Conservation (phyloP, 345 rosid genomes). For the Stellera chamaejasme region DNA sequence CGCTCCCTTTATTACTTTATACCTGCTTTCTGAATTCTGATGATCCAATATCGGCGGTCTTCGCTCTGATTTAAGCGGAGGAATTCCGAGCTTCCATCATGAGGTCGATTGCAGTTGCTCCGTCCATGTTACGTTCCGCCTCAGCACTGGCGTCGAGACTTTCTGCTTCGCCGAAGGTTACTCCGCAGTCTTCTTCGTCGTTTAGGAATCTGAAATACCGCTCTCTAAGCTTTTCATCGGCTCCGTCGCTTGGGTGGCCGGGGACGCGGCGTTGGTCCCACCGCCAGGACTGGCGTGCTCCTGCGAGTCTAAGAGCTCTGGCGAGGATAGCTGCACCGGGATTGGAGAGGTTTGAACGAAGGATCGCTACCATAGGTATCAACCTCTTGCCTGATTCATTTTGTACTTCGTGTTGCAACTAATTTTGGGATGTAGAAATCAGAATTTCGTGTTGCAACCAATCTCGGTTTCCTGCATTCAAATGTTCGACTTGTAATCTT, state of each 20-base stretch:
- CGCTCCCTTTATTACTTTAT: too few relatives aligned
- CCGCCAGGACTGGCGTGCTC: conserved; percentile 27
- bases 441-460: background rate
- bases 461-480: background rate
- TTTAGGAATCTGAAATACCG: conserved; percentile 20
- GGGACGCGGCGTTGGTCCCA: conserved; percentile 34
- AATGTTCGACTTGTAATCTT: background rate
- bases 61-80: too few relatives aligned
- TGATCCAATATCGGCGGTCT: too few relatives aligned
- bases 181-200: conserved; percentile 13
- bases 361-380: conserved; percentile 51
- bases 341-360: conserved; percentile 40
- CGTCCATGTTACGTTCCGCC: conserved; percentile 31
- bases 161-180: conserved; percentile 12
- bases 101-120: conserved; percentile 12
- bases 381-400: background rate
- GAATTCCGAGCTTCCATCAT: too few relatives aligned
- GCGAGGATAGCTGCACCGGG: conserved; percentile 28
- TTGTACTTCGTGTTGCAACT: background rate
- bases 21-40: too few relatives aligned
- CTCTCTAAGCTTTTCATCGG: conserved; percentile 30
- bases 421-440: background rate
- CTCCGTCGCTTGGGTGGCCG: conserved; percentile 28
- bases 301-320: conserved; percentile 38
- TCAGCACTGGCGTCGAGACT: conserved; percentile 28